phyloP scores from a whole-genome alignment of 2,329 filamentous ascomycete species.

The Bretziella fagacearum region DNA sequence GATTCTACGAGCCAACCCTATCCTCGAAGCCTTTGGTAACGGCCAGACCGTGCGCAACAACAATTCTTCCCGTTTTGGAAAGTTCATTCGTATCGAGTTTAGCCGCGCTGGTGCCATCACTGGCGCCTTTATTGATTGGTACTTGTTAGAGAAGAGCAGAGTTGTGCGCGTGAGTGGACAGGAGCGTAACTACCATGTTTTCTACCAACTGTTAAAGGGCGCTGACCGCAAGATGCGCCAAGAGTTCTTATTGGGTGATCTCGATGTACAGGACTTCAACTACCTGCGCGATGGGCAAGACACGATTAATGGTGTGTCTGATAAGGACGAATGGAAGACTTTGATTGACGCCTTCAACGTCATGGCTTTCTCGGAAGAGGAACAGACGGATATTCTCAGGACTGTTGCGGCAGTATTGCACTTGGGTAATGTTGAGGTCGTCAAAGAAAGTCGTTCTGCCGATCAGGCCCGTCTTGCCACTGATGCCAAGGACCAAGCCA shows the following conservation, averaged over 20 bases:
- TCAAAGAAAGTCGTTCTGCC: constrained; percentile 76
- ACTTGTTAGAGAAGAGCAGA: constrained; percentile 91
- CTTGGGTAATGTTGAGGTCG: constrained; percentile 76
- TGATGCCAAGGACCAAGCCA: constrained; percentile 57
- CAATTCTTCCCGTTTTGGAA: constrained; percentile 95
- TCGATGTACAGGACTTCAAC: constrained; percentile 71
- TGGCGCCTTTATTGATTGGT: constrained; percentile 97
- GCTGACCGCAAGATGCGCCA: constrained; percentile 57
- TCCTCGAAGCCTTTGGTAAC: constrained; percentile 94
- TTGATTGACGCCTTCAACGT: constrained; percentile 84
- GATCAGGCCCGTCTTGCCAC: constrained; percentile 75
- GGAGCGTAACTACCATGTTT: constrained; percentile 93
- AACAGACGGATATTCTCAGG: constrained; percentile 66
- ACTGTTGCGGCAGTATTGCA: constrained; percentile 87
- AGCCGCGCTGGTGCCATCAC: constrained; percentile 74
- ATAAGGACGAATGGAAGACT: constrained; percentile 74
- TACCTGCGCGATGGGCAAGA: constrained; percentile 90
- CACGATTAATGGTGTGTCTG: constrained; percentile 76
- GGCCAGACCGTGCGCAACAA: constrained; percentile 96
- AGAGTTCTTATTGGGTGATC: constrained; percentile 56
- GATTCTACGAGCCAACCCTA: constrained; percentile 89
- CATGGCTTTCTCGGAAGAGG: constrained; percentile 80
- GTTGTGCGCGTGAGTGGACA: constrained; percentile 76
- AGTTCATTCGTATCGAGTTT: constrained; percentile 97
- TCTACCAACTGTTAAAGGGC: constrained; percentile 86